These are phyloP conservation scores for Xylaria sp. DNA, from an alignment of 2,329 filamentous ascomycete species.

Conservation along the genomic window DNA sequence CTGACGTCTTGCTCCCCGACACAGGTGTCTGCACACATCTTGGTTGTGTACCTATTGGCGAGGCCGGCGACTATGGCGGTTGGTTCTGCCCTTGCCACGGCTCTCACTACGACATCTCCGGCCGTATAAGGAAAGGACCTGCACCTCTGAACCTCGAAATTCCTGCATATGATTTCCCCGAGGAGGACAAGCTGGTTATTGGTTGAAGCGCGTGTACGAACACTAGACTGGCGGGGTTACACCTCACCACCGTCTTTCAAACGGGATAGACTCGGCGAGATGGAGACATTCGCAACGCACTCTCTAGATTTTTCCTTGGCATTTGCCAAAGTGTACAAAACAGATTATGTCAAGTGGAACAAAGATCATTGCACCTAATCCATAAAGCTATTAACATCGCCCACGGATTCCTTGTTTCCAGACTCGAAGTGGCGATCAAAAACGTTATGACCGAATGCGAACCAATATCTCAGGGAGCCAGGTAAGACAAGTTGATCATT, in stretches of 20 bases:
- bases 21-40: conserved; percentile 97
- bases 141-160: conserved; percentile 98
- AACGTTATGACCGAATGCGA: conserved; percentile 17
- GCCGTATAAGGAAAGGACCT: conserved; percentile 96
- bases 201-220: conserved; percentile 71
- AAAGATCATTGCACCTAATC: conserved; percentile 38
- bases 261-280: conserved; percentile 49
- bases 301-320: conserved; percentile 48
- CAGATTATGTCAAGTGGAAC: conserved; percentile 46
- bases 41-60: conserved; percentile 98
- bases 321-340: conserved; percentile 50
- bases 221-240: conserved; percentile 46
- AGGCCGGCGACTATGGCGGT: conserved; percentile 96
- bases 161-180: conserved; percentile 90
- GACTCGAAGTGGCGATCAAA: conserved; percentile 11
- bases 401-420: conserved; percentile 27
- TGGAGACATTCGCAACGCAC: conserved; percentile 45
- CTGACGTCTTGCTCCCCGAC: conserved; percentile 36
- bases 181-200: conserved; percentile 89
- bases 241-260: conserved; percentile 35
- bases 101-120: conserved; percentile 99
- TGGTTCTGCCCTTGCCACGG: conserved; percentile 99
- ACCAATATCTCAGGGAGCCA: conserved; percentile 11
- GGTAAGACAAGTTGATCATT: conserved; percentile 19
- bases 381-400: conserved; percentile 15